A percentile compares a stretch with the other conserved stretches of the same genome.
Evolutionary conservation across 116 monocot species (phyloP).

Genomic region (Phalaenopsis hybrid): DNA sequence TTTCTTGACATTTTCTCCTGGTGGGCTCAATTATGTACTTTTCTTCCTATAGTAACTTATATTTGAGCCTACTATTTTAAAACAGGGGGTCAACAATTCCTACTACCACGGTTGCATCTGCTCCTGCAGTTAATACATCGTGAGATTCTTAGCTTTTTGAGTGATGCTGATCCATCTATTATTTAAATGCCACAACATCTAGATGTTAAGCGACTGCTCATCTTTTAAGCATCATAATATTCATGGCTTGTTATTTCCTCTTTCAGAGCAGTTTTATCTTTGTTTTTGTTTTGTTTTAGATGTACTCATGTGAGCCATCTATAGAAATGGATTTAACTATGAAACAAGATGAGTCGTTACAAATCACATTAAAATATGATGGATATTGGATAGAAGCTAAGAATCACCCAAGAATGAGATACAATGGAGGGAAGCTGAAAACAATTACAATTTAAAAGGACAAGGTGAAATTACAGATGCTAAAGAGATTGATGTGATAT

Average conservation of each 20-base stretch:
- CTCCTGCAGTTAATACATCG: constrained; percentile 27
- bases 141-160: constrained; percentile 15
- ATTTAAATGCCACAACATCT: not conserved
- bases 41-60: not conserved
- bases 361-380: too few species aligned
- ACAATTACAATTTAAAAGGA: too few species aligned
- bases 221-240: not conserved
- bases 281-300: too few species aligned
- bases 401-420: too few species aligned
- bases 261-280: not conserved
- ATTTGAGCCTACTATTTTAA: constrained; percentile 2
- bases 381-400: too few species aligned
- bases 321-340: too few species aligned
- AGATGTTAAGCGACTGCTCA: not conserved
- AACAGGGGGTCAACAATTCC: constrained; percentile 30
- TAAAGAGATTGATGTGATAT: too few species aligned
- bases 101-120: constrained; percentile 20
- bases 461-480: too few species aligned
- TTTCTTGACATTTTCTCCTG: not conserved
- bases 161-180: not conserved
- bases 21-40: not conserved
- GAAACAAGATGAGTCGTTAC: too few species aligned
- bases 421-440: too few species aligned
- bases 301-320: too few species aligned
- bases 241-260: not conserved